Conservation (phyloP, 2,329 filamentous ascomycete genomes). For the Incumbomyces lentus region DNA sequence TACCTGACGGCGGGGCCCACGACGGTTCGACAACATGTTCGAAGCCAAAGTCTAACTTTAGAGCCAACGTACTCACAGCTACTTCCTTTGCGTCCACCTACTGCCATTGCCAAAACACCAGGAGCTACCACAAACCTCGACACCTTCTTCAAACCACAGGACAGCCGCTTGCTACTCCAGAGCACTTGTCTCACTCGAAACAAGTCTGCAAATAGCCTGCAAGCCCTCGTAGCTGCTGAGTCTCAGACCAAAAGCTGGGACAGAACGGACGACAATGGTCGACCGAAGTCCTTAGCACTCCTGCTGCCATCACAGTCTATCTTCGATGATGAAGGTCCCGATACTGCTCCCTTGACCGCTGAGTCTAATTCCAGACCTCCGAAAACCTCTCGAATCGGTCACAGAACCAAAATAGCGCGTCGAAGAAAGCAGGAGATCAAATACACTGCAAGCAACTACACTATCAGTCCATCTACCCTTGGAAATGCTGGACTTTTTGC, state of each 20-base stretch:
- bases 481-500: constrained; percentile 89
- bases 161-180: neutral
- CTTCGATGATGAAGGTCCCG: constrained; percentile 47
- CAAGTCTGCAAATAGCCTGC: constrained; percentile 25
- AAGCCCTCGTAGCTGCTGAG: constrained; percentile 41
- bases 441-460: constrained; percentile 73
- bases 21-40: neutral
- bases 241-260: constrained; percentile 71
- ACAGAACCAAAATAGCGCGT: constrained; percentile 28
- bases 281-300: constrained; percentile 65
- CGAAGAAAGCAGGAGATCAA: constrained; percentile 48
- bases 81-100: neutral
- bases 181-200: constrained; percentile 18
- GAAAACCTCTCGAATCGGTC: constrained; percentile 9
- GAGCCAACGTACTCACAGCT: neutral
- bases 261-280: constrained; percentile 51
- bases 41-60: neutral
- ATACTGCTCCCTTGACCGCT: neutral
- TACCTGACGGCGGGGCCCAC: neutral
- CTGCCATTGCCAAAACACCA: constrained; percentile 25
- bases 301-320: constrained; percentile 67
- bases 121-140: constrained; percentile 34
- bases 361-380: neutral
- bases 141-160: constrained; percentile 27
- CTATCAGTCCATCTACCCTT: constrained; percentile 72